Evolutionary conservation across 441 rosid genomes (phyloP), one percentile per base, ranked within the genome.

Genomic region (Brassica hybrid): DNA sequence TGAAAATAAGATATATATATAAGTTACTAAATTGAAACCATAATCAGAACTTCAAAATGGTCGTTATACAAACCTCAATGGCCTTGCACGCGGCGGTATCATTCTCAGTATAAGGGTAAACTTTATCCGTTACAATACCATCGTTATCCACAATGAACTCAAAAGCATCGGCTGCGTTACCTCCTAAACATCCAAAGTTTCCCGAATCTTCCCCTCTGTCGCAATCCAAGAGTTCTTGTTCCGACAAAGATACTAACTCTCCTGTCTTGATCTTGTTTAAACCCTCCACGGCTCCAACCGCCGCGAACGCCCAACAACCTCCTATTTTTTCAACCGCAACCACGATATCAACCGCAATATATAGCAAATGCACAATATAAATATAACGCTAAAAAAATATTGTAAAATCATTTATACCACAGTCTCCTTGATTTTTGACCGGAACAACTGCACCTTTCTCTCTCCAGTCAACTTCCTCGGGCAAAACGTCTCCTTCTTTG

Each of bases 281-380:
- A 11, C 90, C 85, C 70, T 87, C 90, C 43, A 87, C 85, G 8
- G 87, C 86, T 59, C 73, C 90, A 68, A 85, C 30, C 0, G 88
- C 81, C 4, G 88, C 79, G 70, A 87, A 87, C n/a, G 90, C 90
- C 88, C 90, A 87, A 76, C 88, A 85, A 52, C 90, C 83, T 62
- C 88, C 88, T 85, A 25, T 64, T 60, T 16, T 36, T 3, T 21
- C 12, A 60, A 67, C 67, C 45, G 23, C 45, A 63, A 32, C 14
- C 48, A 8, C 67, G 8, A 9, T 10, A 11, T 41, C 45, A 63
- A 32, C 14, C 48, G n/a, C 45, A 16, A 9, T 10, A 11, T 41
- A 10, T 19, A 45, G 19, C 9, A n/a, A 17, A 17, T 7, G 23
- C 36, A 60, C 3, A 12, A 21, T 1, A 4, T 2, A 34, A 69